Evolutionary conservation across 441 rosid species (phyloP).

Genomic region (Kokia cookei): DNA sequence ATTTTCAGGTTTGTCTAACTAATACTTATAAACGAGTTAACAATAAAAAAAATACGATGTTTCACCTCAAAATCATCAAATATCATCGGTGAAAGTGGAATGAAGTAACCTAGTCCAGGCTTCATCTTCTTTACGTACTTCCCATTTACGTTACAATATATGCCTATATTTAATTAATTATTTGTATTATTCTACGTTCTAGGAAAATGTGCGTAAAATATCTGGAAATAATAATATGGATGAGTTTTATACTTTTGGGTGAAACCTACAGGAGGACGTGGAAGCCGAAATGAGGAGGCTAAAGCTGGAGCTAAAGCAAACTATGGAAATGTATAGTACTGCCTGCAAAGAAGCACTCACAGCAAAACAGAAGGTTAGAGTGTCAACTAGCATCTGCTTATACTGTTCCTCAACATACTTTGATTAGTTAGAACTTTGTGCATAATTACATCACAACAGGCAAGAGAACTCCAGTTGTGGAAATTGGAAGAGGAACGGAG

Average conservation of each 20-base stretch:
- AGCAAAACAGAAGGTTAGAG: constrained; percentile 72
- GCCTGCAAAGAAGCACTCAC: constrained; percentile 95
- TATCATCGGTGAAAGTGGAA: not conserved
- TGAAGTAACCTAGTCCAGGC: not conserved
- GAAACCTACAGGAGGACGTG: constrained; percentile 57
- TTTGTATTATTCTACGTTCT: not conserved
- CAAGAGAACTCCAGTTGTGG: constrained; percentile 76
- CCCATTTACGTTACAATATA: not conserved
- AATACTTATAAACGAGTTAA: not conserved
- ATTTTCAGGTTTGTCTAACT: not conserved
- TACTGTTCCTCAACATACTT: not conserved
- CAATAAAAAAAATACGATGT: not conserved
- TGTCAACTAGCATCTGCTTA: not conserved
- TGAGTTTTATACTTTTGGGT: not conserved
- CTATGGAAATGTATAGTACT: constrained; percentile 90
- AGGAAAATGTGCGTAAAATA: not conserved
- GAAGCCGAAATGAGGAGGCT: constrained; percentile 98
- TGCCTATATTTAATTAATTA: not conserved
- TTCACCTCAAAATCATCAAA: not conserved
- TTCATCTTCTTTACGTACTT: not conserved
- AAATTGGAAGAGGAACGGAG: constrained; percentile 74
- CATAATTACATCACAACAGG: constrained; percentile 38
- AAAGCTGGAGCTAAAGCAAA: constrained; percentile 83
- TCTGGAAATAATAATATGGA: not conserved
- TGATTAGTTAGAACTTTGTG: not conserved